These are phyloP conservation scores for Anthostomella pinea DNA, from an alignment of 2,329 filamentous ascomycete genomes.

Conservation along the genomic window DNA sequence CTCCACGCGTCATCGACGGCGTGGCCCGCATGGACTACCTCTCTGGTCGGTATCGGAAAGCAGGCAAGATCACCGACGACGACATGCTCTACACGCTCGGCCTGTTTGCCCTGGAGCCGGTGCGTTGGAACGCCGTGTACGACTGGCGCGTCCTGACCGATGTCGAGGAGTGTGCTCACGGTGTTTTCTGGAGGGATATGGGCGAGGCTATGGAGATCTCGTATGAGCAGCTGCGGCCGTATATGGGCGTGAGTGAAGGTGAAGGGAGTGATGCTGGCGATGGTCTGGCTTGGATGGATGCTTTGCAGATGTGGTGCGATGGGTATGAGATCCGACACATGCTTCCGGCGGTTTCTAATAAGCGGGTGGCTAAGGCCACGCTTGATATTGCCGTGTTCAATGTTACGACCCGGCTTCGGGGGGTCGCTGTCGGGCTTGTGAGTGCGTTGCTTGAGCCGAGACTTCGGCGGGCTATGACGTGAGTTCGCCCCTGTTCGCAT, in stretches of 20 bases:
- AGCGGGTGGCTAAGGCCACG: slow-evolving; percentile 45
- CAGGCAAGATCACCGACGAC: slow-evolving; percentile 57
- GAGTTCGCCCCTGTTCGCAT: slow-evolving; percentile 8
- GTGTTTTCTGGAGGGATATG: slow-evolving; percentile 55
- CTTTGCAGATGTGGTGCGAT: slow-evolving; percentile 47
- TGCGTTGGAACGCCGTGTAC: slow-evolving; percentile 49
- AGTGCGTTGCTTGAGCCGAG: slow-evolving; percentile 11
- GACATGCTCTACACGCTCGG: slow-evolving; percentile 65
- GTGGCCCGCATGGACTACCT: slow-evolving; percentile 64
- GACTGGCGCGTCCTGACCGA: slow-evolving; percentile 57
- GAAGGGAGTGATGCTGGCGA: too few relatives aligned
- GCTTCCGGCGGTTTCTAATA: slow-evolving; percentile 41
- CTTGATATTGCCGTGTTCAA: slow-evolving; percentile 45
- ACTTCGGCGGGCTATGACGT: slow-evolving; percentile 14
- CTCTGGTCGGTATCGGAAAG: slow-evolving; percentile 54
- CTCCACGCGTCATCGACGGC: slow-evolving; percentile 44
- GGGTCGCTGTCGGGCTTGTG: slow-evolving; percentile 8
- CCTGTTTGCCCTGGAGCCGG: slow-evolving; percentile 55
- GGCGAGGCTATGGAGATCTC: slow-evolving; percentile 55
- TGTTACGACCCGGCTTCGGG: slow-evolving; percentile 32
- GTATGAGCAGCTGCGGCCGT: slow-evolving; percentile 35
- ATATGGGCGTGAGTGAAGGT: slow-evolving; percentile 36
- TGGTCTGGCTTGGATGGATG: slow-evolving; percentile 51
- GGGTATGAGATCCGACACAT: slow-evolving; percentile 49
- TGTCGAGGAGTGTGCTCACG: slow-evolving; percentile 54